These are phyloP conservation scores for Lasiodiplodia citricola DNA, from an alignment of 2,329 filamentous ascomycete genomes.

Conservation along the genomic window DNA sequence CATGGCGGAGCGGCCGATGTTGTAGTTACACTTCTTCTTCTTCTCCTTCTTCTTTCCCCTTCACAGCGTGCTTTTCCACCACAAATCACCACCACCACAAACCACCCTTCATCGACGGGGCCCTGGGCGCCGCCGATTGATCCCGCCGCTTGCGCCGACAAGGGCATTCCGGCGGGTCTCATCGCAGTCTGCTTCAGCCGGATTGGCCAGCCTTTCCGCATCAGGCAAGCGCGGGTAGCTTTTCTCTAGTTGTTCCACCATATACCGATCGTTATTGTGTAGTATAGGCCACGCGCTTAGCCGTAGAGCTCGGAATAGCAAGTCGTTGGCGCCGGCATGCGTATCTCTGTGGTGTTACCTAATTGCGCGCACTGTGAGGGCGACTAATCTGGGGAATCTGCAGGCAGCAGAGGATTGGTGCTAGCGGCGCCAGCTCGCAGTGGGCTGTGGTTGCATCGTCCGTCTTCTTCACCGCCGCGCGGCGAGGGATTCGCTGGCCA, in stretches of 20 bases:
- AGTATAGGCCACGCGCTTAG: constrained; percentile 22
- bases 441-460: constrained; percentile 20
- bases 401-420: background rate
- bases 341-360: constrained; percentile 13
- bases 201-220: background rate
- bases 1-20: constrained; percentile 8
- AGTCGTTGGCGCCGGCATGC: background rate
- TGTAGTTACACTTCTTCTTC: background rate
- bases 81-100: too few relatives aligned
- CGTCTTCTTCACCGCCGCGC: constrained; percentile 24
- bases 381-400: constrained; percentile 16
- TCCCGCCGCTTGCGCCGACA: background rate
- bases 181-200: background rate
- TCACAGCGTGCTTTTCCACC: background rate
- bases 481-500: constrained; percentile 19
- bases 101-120: background rate
- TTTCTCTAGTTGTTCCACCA: background rate
- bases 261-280: constrained; percentile 27
- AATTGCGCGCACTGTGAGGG: background rate
- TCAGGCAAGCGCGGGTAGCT: background rate
- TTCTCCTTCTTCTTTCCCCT: background rate
- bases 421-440: constrained; percentile 13
- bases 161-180: background rate
- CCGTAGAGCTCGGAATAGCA: constrained; percentile 23
- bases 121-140: constrained; percentile 4